These are phyloP conservation scores for Kwoniella shivajii DNA, from an alignment of 1,284 basidiomycete species.

Conservation along the genomic window DNA sequence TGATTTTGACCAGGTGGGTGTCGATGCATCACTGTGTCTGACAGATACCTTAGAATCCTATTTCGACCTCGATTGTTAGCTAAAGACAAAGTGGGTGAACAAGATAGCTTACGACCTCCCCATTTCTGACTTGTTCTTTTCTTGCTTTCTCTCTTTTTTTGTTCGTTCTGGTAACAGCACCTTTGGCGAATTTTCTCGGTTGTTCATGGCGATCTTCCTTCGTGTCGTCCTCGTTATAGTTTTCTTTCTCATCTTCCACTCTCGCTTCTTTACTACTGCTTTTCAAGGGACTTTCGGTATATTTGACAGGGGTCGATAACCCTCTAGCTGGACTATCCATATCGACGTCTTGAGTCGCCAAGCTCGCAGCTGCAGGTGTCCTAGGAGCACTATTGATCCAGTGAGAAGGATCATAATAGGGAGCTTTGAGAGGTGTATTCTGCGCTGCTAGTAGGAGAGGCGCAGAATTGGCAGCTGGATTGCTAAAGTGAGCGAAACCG, in stretches of 20 bases:
- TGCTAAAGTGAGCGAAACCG: constrained; percentile 20
- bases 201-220: constrained; percentile 1
- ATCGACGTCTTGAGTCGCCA: constrained; percentile 41
- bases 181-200: constrained; percentile 57
- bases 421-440: constrained; percentile 20
- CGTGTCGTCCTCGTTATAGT: constrained; percentile 8
- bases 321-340: constrained; percentile 40
- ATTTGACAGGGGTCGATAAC: constrained; percentile 5
- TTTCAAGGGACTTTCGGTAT: neutral
- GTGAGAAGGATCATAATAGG: constrained; percentile 40
- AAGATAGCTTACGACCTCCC: constrained; percentile 32
- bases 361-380: constrained; percentile 19
- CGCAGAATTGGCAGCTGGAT: constrained; percentile 5
- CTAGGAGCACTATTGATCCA: constrained; percentile 27
- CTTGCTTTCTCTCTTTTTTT: constrained; percentile 59
- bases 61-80: no score
- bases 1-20: constrained; percentile 22
- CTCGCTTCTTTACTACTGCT: constrained; percentile 8
- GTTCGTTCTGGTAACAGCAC: constrained; percentile 70
- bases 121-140: constrained; percentile 33
- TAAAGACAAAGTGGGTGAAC: no score
- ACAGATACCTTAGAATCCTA: constrained; percentile 9
- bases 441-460: constrained; percentile 12
- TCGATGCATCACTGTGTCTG: constrained; percentile 17
- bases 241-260: constrained; percentile 20